Evolutionary conservation across 1,139 yeast genomes (phyloP).

Genomic region (Geotrichum europaeum): DNA sequence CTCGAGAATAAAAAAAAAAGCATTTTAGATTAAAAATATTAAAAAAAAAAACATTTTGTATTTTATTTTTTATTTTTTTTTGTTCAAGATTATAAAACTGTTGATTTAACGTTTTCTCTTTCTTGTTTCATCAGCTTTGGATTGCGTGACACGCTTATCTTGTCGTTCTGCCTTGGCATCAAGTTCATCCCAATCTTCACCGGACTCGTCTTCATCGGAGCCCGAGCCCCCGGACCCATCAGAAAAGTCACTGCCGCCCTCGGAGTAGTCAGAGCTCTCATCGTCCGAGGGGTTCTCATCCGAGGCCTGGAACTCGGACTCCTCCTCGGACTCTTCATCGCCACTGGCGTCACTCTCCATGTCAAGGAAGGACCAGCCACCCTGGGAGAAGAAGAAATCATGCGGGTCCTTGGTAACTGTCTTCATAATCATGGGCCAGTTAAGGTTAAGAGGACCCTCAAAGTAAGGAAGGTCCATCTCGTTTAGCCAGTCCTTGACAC

Average conservation of each 20-base stretch:
- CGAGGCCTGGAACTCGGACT: constrained; percentile 35
- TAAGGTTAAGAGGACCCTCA: constrained; percentile 92
- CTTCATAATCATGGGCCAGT: constrained; percentile 95
- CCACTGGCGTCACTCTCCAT: constrained; percentile 50
- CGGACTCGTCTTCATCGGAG: constrained; percentile 33
- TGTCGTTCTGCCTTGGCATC: constrained; percentile 35
- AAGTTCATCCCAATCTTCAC: constrained; percentile 38
- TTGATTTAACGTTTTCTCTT: constrained; percentile 17
- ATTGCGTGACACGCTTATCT: constrained; percentile 24
- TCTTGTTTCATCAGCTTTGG: constrained; percentile 15
- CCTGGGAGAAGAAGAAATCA: constrained; percentile 77
- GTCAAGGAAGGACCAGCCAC: constrained; percentile 92
- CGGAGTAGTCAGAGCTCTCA: constrained; percentile 25
- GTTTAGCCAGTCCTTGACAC: constrained; percentile 91
- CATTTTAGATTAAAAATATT: no score
- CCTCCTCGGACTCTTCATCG: constrained; percentile 42
- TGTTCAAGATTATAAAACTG: not conserved
- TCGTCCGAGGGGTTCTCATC: constrained; percentile 31
- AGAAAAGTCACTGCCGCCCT: constrained; percentile 21
- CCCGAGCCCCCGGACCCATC: constrained; percentile 22
- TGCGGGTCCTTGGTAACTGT: constrained; percentile 89
- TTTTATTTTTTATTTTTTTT: not conserved
- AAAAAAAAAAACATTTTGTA: not conserved
- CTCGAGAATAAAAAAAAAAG: no score
- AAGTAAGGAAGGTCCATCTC: constrained; percentile 92